Base-by-base conservation (phyloP, 495 filamentous ascomycete genomes). In the Trichoderma gamsii region DNA sequence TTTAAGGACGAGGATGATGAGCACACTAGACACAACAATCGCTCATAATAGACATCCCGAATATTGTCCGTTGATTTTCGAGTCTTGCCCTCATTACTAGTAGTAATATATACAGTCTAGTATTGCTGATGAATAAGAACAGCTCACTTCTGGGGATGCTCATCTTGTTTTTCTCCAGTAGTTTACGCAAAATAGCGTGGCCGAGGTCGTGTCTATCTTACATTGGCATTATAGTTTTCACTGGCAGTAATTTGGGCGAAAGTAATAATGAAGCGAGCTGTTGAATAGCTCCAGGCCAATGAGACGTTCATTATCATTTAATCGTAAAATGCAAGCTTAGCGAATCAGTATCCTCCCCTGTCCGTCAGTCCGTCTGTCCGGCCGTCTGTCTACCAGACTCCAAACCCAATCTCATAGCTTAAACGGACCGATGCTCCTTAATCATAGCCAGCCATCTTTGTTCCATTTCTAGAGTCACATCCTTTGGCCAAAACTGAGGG, bases 401-500 rank as follows among this genome's bases (percentile, higher is more conserved):
- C n/a, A 56, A 56, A 7, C 35, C 35, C 35, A 38, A 25, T 25
- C 5, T n/a, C 51, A 7, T 16, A 25, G 21, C 21, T n/a, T 56
- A 56, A 11, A 11, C 4, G n/a, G 56, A 61, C 9, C 56, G 56
- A 32, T 61, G 56, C 56, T 41, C 73, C 69, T 77, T 78, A 63
- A 75, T 68, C 43, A 70, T 46, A 41, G 73, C 74, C 66, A 83
- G 71, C 29, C 79, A 52, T 35, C 72, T 70, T 29, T 73, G 67
- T 27, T 82, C 68, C 65, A 67, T 67, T 46, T 72, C 67, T 70
- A 79, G 78, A 32, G 66, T 74, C 70, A 78, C 76, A 5, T 73
- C 69, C 13, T 74, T 76, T 8, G 74, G 72, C 4, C 77, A 44
- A 29, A 44, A 41, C 35, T 41, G 35, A 21, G 18, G 8, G 35